These are phyloP conservation scores for Quercus bicolor DNA, from an alignment of 306 rosid genomes.

Conservation along the genomic window DNA sequence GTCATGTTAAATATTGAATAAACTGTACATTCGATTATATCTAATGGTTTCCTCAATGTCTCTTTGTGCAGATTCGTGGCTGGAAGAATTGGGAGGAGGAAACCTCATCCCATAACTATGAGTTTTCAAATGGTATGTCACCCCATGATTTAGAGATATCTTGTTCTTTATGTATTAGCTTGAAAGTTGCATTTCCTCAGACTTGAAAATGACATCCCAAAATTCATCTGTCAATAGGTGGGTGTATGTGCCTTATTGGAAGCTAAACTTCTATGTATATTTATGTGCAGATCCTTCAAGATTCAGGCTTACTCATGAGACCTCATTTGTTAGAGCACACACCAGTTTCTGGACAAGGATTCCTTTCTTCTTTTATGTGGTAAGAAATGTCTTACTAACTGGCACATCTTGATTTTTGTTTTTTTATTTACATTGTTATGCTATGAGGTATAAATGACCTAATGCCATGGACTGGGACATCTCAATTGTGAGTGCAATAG, in stretches of 20 bases:
- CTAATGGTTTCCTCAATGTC: slow-evolving; percentile 14
- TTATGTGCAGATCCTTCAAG: slow-evolving; percentile 59
- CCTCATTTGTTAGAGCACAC: slow-evolving; percentile 88
- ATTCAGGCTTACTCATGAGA: slow-evolving; percentile 85
- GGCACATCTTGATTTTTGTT: slow-evolving; percentile 3
- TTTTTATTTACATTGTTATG: not conserved
- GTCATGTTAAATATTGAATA: not conserved
- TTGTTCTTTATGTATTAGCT: not conserved
- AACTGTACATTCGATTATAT: not conserved
- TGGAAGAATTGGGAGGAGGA: slow-evolving; percentile 97
- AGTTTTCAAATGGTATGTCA: slow-evolving; percentile 71
- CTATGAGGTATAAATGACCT: not conserved
- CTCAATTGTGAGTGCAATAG: not conserved
- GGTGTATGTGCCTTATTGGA: not conserved
- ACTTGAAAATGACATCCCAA: not conserved
- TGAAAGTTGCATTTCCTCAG: not conserved
- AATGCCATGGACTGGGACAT: not conserved
- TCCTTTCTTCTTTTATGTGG: slow-evolving; percentile 71
- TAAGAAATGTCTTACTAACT: slow-evolving; percentile 36
- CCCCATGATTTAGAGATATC: not conserved
- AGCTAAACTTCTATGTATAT: not conserved
- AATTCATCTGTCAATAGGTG: not conserved
- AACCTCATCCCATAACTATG: slow-evolving; percentile 66
- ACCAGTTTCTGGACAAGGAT: slow-evolving; percentile 66
- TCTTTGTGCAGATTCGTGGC: slow-evolving; percentile 69